Base-by-base conservation (phyloP, 1,139 yeast genomes). In the Debaryomycetaceae sp. region DNA sequence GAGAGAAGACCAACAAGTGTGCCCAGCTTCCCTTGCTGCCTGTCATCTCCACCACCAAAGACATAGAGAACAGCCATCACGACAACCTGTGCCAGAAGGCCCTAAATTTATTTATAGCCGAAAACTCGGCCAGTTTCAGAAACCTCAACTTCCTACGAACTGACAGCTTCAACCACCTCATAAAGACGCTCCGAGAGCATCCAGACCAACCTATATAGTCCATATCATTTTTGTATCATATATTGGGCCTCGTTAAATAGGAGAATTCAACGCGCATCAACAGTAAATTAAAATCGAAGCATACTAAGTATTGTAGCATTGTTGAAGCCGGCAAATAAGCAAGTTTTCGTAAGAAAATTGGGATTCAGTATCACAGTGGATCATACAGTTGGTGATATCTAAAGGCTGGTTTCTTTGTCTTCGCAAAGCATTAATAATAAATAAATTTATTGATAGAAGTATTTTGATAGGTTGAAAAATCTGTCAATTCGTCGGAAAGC, bases 171-270 rank as follows among this genome's bases (percentile, higher is more conserved):
- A 42, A 42, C 22, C 40, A 35, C 5, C 44, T 49, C 13, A 35
- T 46, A 7, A 34, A 42, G 20, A 38, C 42, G 24, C 34, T 45
- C 29, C 41, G 38, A 34, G 42, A 45, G 33, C 39, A 48, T 29
- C 49, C 51, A 5, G 34, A 34, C 24, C 45, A 48, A 39, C 36
- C 48, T 44, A 38, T 50, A 37, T 45, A 43, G 52, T 40, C 49
- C 8, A 27, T 27, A 27, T 27, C 31, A 27, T 7, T 27, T 27
- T 27, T 27, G 31, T 27, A 27, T 27, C 31, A 27, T 27, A 8
- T 8, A 11, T 27, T 27, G 31, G 8, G 31, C 11, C 11, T 27
- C 31, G 11, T 11, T 27, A 27, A 27, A 27, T 27, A 27, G 31
- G 31, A 27, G 31, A 27, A 27, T 7, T 8, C 31, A 27, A 27